Evolutionary conservation across 768 basidiomycete genomes (phyloP), one percentile per base, ranked within the genome.

Genomic region (Serendipita sp.): DNA sequence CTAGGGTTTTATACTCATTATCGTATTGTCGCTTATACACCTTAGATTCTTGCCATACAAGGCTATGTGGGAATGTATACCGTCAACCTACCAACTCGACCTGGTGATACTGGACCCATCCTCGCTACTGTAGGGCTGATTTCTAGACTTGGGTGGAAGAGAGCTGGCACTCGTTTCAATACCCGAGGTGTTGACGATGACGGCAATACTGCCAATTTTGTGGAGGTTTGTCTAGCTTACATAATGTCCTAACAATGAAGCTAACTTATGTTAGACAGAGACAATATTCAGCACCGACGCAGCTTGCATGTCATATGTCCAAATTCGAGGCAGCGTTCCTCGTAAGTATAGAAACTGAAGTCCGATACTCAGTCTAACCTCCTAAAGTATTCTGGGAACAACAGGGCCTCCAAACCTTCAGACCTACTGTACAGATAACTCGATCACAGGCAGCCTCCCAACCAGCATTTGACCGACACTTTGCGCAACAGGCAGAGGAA

Each of bases 121-220:
- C 77, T 89, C 65, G 87, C 83, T 3, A 88, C 88, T 0, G 73
- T 96, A 23, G 82, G 85, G 3, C 75, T 99, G 64, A 87, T 97
- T 60, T 91, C 88, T 11, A 79, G 96, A 44, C 79, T 98, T 3
- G 87, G 93, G 8, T 94, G 90, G 86, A 94, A 91, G 75, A 81
- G 95, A 67, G 94, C 96, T 29, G 96, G 96, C 2, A 97, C 96
- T 18, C 83, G 96, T 44, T 99, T 98, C 76, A 97, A 96, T 72
- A 93, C 93, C 11, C 82, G 95, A 65, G 95, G 95, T 1, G 88
- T 98, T 8, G 94, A 97, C 70, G 94, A 96, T 71, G 89, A 93
- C 67, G 92, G 94, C 43, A 85, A 93, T 71, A 87, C 86, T 34
- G 95, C 95, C 36, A 97, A 97, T 71, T 97, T 96, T 73, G 95